These are phyloP conservation scores for Aciculoconidium aculeatum DNA, from an alignment of 805 yeast genomes.

Conservation along the genomic window DNA sequence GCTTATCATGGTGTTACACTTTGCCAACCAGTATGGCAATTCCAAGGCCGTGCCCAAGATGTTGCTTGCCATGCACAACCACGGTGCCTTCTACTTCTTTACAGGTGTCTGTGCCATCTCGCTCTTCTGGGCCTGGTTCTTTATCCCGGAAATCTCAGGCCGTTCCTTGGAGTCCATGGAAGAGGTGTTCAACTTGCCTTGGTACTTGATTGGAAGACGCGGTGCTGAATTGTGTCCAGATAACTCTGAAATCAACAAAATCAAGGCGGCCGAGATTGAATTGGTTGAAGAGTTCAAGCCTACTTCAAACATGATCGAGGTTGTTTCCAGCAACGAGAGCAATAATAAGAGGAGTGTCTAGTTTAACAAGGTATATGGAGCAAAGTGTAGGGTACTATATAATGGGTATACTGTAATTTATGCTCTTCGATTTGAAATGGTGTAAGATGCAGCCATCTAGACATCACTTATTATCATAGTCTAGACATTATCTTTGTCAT, in stretches of 20 bases:
- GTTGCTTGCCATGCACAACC: slow-evolving; percentile 17
- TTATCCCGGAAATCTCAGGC: slow-evolving; percentile 20
- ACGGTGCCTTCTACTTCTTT: slow-evolving; percentile 21
- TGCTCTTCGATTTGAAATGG: no score
- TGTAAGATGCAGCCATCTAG: no score
- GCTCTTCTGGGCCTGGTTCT: slow-evolving; percentile 22
- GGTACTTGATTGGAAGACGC: slow-evolving; percentile 21
- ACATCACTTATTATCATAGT: no score
- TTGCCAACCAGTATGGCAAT: slow-evolving; percentile 23
- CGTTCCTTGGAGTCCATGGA: slow-evolving; percentile 23
- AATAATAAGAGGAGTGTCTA: no score
- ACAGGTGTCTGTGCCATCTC: slow-evolving; percentile 13
- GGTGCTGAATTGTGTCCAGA: slow-evolving; percentile 22
- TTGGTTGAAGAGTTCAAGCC: no score
- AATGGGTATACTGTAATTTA: no score
- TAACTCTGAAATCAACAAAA: slow-evolving; percentile 19
- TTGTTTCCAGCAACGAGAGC: no score
- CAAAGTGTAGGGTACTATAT: no score
- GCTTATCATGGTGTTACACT: slow-evolving; percentile 20
- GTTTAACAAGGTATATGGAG: no score
- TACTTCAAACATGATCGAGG: no score
- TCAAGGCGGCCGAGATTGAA: no score
- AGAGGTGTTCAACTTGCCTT: slow-evolving; percentile 21
- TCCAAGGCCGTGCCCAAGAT: slow-evolving; percentile 21
- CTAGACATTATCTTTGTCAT: no score